Evolutionary conservation across 129 eudicot genomes (phyloP), one percentile per base, ranked within the genome.

Genomic region (Escallonia rubra): DNA sequence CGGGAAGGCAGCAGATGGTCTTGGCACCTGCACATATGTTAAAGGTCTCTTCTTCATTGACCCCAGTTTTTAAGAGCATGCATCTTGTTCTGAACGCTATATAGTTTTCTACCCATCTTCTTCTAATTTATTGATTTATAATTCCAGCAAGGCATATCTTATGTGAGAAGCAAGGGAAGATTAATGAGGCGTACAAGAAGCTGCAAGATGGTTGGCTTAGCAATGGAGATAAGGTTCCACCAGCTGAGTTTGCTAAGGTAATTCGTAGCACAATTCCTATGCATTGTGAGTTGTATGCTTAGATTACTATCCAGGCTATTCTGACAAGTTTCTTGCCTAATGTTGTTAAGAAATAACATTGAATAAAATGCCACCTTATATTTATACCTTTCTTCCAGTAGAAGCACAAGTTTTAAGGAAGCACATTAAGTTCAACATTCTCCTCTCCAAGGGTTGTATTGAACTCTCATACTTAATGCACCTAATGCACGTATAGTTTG

Each of bases 181-280:
- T 89, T 61, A 94, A 94, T 76, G 99, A 94, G 72, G 99, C 96
- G 43, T 94, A 90, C 83, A 90, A 94, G 85, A 94, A 87, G 79
- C 80, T 94, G 72, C 99, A 90, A 75, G 99, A 94, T 69, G 99
- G 99, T 54, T 94, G 99, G 99, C 99, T 94, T 63, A 66, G 74
- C 72, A 94, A 83, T 46, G 99, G 96, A 67, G 99, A 94, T 63
- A 94, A 90, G 65, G 99, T 94, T 70, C 99, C 99, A 70, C 97
- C 99, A 11, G 95, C 97, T 61, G 99, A 94, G 72, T 94, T 94
- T 78, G 99, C 97, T 56, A 94, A 94, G 97, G 99, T 94, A 74
- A 2, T 42, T 39, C 47, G 10, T 60, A 39, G 2, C 61, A 2
- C 1, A 59, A 41, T 66, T 47, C 10, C 34, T 57, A 23, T 23